A percentile compares a stretch with the other conserved stretches of the same genome.
phyloP scores from a whole-genome alignment of 1,284 basidiomycete genomes.

The Phellinidium pouzarii region DNA sequence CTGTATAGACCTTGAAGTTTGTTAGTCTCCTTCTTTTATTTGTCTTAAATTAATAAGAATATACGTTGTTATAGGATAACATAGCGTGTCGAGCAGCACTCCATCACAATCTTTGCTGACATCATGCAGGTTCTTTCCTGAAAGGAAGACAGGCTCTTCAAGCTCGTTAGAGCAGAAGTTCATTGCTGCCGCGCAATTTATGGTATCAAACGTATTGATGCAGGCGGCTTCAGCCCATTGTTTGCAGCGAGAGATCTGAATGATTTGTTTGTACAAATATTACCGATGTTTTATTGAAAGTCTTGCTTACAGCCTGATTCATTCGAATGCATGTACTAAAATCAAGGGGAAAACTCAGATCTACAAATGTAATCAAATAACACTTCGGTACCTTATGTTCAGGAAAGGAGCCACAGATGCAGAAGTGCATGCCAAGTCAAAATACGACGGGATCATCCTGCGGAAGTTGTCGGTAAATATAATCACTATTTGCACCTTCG shows the following conservation, averaged over 20 bases:
- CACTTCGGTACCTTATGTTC: constrained; percentile 1
- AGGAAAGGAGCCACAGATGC: constrained; percentile 11
- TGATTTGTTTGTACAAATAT: not conserved
- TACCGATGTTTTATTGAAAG: not conserved
- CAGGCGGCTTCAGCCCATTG: constrained; percentile 21
- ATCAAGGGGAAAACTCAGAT: not conserved
- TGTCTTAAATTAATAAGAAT: not conserved
- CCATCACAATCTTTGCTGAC: constrained; percentile 18
- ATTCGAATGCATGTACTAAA: not conserved
- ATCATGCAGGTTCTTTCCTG: constrained; percentile 19
- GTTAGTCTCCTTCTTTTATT: not conserved
- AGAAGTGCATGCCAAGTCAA: constrained; percentile 14
- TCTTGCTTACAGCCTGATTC: not conserved
- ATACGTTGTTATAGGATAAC: constrained; percentile 18
- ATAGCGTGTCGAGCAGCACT: constrained; percentile 16
- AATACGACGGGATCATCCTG: constrained; percentile 10
- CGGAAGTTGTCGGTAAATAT: not conserved
- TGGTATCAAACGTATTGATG: constrained; percentile 20
- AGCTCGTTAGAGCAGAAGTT: constrained; percentile 18
- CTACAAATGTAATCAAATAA: not conserved
- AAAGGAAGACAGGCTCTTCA: constrained; percentile 8
- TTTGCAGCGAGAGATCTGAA: constrained; percentile 18
- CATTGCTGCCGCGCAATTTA: constrained; percentile 21
- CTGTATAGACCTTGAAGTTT: constrained; percentile 10
- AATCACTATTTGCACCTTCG: not conserved